phyloP scores from a whole-genome alignment of 2,329 filamentous ascomycete genomes.

The Didymosphaeria variabile region DNA sequence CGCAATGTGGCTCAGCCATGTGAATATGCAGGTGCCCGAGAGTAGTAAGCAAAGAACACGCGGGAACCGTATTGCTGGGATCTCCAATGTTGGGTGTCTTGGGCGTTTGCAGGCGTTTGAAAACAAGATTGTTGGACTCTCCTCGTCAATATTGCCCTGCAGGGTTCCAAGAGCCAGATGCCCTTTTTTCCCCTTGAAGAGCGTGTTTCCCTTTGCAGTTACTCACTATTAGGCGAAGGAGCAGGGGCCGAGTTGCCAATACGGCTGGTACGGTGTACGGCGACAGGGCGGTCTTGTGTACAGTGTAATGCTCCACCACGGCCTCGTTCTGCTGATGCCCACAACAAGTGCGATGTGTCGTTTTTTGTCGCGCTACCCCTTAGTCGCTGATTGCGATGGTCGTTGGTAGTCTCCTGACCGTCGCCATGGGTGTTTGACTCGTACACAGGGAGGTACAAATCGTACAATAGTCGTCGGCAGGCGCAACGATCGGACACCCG shows the following conservation, averaged over 20 bases:
- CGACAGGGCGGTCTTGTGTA: not conserved
- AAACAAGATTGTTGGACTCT: not conserved
- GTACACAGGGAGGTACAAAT: not conserved
- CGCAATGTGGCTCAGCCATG: constrained; percentile 1
- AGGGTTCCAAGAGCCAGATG: not conserved
- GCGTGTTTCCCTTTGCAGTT: not conserved
- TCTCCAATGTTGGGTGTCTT: not conserved
- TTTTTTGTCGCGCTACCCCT: not conserved
- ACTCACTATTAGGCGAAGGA: not conserved
- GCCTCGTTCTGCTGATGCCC: not conserved
- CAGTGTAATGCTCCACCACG: not conserved
- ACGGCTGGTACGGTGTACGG: not conserved
- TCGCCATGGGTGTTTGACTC: not conserved
- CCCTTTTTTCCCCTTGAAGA: not conserved
- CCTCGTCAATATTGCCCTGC: not conserved
- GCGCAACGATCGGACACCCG: constrained; percentile 9
- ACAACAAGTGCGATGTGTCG: not conserved
- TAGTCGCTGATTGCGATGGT: not conserved
- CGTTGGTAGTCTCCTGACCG: not conserved
- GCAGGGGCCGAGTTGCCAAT: not conserved
- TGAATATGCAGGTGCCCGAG: not conserved
- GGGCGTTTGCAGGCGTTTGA: not conserved
- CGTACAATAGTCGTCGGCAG: constrained; percentile 1
- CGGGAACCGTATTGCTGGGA: constrained; percentile 1
- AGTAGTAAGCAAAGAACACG: not conserved